Conservation (phyloP, 2,329 filamentous ascomycete species). For the Ophiognomonia clavigignenti-juglandacearum region DNA sequence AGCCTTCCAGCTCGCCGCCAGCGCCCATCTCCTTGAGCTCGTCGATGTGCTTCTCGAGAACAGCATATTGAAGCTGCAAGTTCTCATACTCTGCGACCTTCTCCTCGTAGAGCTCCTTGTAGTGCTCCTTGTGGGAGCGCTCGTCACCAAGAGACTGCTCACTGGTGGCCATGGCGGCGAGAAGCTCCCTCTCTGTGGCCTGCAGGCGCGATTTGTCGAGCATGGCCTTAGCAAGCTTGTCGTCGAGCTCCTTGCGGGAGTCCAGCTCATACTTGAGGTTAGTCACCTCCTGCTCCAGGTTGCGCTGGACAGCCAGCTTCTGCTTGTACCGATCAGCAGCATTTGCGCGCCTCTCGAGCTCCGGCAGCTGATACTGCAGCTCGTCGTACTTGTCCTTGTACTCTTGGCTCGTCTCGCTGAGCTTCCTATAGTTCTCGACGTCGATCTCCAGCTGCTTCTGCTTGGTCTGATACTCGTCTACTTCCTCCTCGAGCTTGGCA, state of each 20-base stretch:
- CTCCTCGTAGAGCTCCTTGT: conserved; percentile 25
- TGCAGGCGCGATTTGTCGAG: conserved; percentile 29
- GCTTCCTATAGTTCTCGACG: conserved; percentile 40
- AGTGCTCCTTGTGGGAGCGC: conserved; percentile 22
- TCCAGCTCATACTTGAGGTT: conserved; percentile 51
- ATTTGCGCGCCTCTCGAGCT: conserved; percentile 58
- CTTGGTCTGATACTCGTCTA: conserved; percentile 46
- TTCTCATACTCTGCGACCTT: conserved; percentile 34
- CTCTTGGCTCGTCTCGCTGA: conserved; percentile 43
- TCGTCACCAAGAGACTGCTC: conserved; percentile 22
- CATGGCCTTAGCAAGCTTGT: conserved; percentile 24
- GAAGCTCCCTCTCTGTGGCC: conserved; percentile 22
- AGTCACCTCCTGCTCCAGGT: conserved; percentile 51
- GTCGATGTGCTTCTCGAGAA: conserved; percentile 49
- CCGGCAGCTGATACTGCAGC: conserved; percentile 53
- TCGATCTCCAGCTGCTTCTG: conserved; percentile 44
- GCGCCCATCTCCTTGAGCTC: conserved; percentile 54
- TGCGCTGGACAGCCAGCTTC: conserved; percentile 54
- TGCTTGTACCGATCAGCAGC: conserved; percentile 58
- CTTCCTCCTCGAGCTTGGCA: conserved; percentile 61
- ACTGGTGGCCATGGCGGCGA: conserved; percentile 21
- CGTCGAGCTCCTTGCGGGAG: conserved; percentile 31
- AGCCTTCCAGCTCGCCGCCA: conserved; percentile 20
- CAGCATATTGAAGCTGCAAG: conserved; percentile 37
- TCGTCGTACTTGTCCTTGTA: conserved; percentile 57